These are phyloP conservation scores for Smallanthus sonchifolius DNA, from an alignment of 129 eudicot species.

Conservation along the genomic window DNA sequence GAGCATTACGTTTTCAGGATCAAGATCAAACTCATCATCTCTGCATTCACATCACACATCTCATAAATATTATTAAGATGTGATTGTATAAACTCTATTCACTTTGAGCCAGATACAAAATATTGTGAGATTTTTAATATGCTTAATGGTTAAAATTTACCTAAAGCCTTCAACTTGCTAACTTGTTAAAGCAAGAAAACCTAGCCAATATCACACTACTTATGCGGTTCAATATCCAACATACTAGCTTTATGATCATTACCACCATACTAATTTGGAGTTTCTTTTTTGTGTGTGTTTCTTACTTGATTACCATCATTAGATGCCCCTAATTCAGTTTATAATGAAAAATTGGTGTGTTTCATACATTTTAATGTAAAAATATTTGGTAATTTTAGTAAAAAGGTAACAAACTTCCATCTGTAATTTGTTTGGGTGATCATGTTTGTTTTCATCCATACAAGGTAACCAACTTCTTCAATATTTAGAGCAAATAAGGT, in stretches of 20 bases:
- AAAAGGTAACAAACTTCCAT: not conserved
- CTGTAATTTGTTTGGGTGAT: not conserved
- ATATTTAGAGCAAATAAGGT: not conserved
- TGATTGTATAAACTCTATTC: not conserved
- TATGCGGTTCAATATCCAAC: not conserved
- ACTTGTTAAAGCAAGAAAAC: not conserved
- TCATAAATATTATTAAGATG: constrained; percentile 4
- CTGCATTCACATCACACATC: constrained; percentile 38
- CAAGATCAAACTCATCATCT: constrained; percentile 85
- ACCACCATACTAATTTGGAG: not conserved
- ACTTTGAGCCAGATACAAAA: not conserved
- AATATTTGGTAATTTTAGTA: not conserved
- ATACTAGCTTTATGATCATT: not conserved
- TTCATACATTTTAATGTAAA: not conserved
- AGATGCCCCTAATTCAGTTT: not conserved
- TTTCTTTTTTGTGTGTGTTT: not conserved
- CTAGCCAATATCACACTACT: not conserved
- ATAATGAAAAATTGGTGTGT: not conserved
- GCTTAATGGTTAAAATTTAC: not conserved
- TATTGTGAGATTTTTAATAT: not conserved
- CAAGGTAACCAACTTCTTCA: not conserved
- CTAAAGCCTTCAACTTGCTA: not conserved
- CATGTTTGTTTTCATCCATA: not conserved
- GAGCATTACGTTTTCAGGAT: constrained; percentile 96
- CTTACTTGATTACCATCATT: not conserved